Evolutionary conservation across 768 basidiomycete genomes (phyloP), one percentile per base, ranked within the genome.

Genomic region (Hypholoma sublateritium): DNA sequence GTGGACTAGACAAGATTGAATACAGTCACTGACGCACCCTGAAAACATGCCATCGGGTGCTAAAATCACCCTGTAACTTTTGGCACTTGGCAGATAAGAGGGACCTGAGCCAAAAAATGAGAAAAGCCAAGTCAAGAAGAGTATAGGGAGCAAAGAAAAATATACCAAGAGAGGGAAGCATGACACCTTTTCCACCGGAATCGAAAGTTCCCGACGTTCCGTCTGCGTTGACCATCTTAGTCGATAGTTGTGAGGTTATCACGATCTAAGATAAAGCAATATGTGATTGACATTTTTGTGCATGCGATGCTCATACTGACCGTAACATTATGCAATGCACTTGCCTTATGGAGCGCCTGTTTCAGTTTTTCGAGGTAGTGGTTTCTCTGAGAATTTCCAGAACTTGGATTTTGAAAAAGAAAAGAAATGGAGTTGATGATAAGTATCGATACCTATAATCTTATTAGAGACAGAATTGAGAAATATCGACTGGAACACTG

Each of bases 401-500:
- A 62, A 39, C 74, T 67, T 1, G 78, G 67, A 17, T 74, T 69
- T 66, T 90, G 87, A 58, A 91, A 86, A 2, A 84, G 83, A 63
- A 84, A 87, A 21, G 84, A 85, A 25, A 91, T 74, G 2, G 86
- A 88, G 65, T 82, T 85, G 44, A 91, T 69, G 24, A 89, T 80
- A 11, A 92, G 76, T 14, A 91, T 73, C 1, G 80, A 75, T 35
- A 77, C 76, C 88, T 88, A 41, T 36, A 37, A 35, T 11, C 13
- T 24, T 53, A 11, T 22, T 32, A 36, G 36, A 32, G 49, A 43
- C 19, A 25, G 9, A 17, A 39, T 48, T 14, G 42, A 14, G 32
- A 37, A n/a, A 53, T 41, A 51, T 35, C 55, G 17, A 53, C 35
- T 49, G 56, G 60, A 55, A 43, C 3, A 46, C 71, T 53, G 59